phyloP scores from a whole-genome alignment of 2,329 filamentous ascomycete genomes.

The Pestalotiopsis sp. region DNA sequence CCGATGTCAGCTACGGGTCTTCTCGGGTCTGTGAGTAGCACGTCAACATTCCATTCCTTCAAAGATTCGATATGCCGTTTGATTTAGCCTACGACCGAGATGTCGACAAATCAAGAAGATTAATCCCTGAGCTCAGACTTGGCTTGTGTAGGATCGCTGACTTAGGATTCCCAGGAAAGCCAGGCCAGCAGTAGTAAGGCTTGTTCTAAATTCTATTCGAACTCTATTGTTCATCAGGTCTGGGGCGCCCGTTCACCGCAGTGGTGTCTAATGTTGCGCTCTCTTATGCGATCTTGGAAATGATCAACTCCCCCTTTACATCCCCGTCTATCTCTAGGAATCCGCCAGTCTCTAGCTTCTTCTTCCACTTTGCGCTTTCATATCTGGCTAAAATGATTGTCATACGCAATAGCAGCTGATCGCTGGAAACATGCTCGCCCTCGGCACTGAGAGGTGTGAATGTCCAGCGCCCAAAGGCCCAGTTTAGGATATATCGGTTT shows the following conservation, averaged over 20 bases:
- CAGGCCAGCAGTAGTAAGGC: neutral
- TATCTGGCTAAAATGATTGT: slow-evolving; percentile 54
- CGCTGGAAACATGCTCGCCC: slow-evolving; percentile 56
- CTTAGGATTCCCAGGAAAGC: neutral
- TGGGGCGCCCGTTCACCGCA: neutral
- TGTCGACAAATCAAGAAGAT: too few relatives aligned
- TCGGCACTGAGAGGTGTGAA: slow-evolving; percentile 65
- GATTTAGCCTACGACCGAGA: too few relatives aligned
- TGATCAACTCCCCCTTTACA: slow-evolving; percentile 49
- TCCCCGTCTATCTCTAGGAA: slow-evolving; percentile 52
- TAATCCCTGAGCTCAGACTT: neutral
- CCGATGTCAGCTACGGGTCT: too few relatives aligned
- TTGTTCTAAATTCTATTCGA: neutral
- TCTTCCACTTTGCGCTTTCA: slow-evolving; percentile 18
- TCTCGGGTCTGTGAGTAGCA: too few relatives aligned
- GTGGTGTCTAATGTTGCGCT: neutral
- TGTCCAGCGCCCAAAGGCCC: slow-evolving; percentile 96
- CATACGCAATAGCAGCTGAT: slow-evolving; percentile 65
- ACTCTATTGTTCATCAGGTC: neutral
- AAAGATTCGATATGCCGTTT: too few relatives aligned
- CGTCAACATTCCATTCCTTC: too few relatives aligned
- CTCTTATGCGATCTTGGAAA: slow-evolving; percentile 52
- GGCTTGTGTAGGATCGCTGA: neutral
- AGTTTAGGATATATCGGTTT: slow-evolving; percentile 86
- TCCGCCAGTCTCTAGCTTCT: slow-evolving; percentile 50